These are phyloP conservation scores for Boletus rubropictus DNA, from an alignment of 768 basidiomycete species.

Conservation along the genomic window DNA sequence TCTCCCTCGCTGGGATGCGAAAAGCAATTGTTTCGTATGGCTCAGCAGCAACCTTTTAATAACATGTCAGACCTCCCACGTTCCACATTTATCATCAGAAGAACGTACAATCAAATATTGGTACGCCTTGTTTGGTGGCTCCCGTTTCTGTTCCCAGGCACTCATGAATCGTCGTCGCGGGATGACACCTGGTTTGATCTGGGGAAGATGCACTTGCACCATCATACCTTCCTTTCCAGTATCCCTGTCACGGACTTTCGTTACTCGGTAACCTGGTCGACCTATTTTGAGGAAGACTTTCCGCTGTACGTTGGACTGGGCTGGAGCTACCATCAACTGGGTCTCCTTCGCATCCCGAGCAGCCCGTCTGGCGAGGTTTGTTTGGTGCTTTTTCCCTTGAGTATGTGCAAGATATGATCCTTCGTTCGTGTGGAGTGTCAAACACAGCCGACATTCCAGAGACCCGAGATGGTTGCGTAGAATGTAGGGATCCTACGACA, in stretches of 20 bases:
- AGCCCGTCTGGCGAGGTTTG: constrained; percentile 93
- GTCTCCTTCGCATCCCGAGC: constrained; percentile 97
- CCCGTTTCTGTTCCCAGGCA: constrained; percentile 94
- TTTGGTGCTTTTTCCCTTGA: constrained; percentile 99
- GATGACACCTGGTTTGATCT: constrained; percentile 79
- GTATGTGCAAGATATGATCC: constrained; percentile 99
- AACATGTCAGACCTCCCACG: constrained; percentile 26
- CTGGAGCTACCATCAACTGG: constrained; percentile 80
- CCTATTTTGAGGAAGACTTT: constrained; percentile 98
- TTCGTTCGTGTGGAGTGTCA: constrained; percentile 99
- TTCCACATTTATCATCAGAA: background rate
- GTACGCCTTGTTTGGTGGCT: constrained; percentile 92
- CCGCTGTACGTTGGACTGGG: constrained; percentile 73
- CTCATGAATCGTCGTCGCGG: constrained; percentile 94
- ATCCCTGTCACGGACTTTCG: constrained; percentile 89
- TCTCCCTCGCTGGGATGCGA: constrained; percentile 94
- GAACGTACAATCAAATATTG: constrained; percentile 91
- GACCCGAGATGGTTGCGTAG: constrained; percentile 98
- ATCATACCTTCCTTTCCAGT: constrained; percentile 94
- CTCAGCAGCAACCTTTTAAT: constrained; percentile 87
- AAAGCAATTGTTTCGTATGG: constrained; percentile 99
- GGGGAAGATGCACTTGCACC: constrained; percentile 94
- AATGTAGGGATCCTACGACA: constrained; percentile 86
- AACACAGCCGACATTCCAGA: constrained; percentile 94
- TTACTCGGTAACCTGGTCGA: constrained; percentile 90